These are phyloP conservation scores for Candida ovalis DNA, from an alignment of 805 yeast genomes.

Conservation along the genomic window DNA sequence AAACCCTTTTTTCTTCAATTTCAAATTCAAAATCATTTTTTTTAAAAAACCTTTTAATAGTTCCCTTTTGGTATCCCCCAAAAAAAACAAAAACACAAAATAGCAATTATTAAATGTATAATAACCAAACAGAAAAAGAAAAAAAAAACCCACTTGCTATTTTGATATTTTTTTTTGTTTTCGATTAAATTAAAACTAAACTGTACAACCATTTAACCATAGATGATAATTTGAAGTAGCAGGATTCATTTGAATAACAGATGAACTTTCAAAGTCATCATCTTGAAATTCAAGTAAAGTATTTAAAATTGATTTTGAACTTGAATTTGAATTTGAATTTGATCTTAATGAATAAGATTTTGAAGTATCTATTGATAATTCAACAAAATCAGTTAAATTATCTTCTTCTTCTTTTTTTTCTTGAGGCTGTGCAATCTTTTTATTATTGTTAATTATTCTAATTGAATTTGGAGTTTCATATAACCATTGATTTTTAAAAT, in stretches of 20 bases:
- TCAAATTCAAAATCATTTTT: no score
- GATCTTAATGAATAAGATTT: not conserved
- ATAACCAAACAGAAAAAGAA: no score
- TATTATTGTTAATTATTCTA: not conserved
- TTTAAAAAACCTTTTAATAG: no score
- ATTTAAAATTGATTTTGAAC: not conserved
- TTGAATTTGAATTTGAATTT: not conserved
- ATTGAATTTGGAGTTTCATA: conserved; percentile 1
- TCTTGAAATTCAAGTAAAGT: not conserved
- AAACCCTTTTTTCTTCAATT: no score
- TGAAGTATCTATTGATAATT: not conserved
- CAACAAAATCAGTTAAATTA: not conserved
- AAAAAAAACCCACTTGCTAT: no score
- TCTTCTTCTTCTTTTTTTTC: not conserved
- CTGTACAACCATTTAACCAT: not conserved
- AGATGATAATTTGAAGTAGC: not conserved
- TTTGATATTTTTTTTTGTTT: no score
- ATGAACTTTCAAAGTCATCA: not conserved
- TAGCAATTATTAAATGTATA: no score
- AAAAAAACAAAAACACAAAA: no score
- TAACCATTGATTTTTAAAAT: not conserved
- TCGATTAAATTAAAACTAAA: not conserved
- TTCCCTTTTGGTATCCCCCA: no score
- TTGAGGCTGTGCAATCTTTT: not conserved
- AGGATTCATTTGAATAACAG: not conserved